Conservation (phyloP, 768 basidiomycete species). For the Chalciporus chontae region DNA sequence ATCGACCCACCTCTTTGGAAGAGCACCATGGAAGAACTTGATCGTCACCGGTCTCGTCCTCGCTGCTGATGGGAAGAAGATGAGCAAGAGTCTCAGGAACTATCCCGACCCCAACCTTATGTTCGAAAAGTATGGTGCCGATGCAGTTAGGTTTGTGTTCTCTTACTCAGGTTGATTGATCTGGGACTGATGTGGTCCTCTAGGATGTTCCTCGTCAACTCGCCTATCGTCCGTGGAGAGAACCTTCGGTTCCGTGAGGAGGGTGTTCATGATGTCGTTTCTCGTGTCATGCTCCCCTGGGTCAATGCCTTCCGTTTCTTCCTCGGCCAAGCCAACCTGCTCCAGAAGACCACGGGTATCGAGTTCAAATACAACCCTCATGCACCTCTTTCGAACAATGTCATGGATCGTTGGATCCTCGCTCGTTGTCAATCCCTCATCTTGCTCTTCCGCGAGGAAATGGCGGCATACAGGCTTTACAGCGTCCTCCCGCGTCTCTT, state of each 20-base stretch:
- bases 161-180: not conserved
- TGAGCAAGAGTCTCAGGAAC: conserved; percentile 97
- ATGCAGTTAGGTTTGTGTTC: conserved; percentile 73
- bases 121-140: conserved; percentile 90
- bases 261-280: conserved; percentile 94
- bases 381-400: conserved; percentile 78
- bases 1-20: conserved; percentile 91
- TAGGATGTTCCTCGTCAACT: conserved; percentile 98
- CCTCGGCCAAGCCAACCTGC: conserved; percentile 85
- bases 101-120: conserved; percentile 94
- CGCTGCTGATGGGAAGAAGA: conserved; percentile 97
- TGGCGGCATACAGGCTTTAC: conserved; percentile 96
- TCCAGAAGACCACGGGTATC: conserved; percentile 74
- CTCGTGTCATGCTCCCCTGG: conserved; percentile 96
- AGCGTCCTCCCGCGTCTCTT: conserved; percentile 95
- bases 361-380: conserved; percentile 88
- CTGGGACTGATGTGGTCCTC: too few relatives aligned
- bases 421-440: conserved; percentile 98
- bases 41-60: conserved; percentile 95
- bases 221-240: conserved; percentile 96
- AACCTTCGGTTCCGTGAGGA: conserved; percentile 98
- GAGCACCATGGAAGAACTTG: conserved; percentile 96
- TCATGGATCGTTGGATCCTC: conserved; percentile 99
- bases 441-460: conserved; percentile 85
- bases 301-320: conserved; percentile 99